Evolutionary conservation across 208 protist genomes (phyloP), one percentile per base, ranked within the genome.

Genomic region (Naegleria gruberi): DNA sequence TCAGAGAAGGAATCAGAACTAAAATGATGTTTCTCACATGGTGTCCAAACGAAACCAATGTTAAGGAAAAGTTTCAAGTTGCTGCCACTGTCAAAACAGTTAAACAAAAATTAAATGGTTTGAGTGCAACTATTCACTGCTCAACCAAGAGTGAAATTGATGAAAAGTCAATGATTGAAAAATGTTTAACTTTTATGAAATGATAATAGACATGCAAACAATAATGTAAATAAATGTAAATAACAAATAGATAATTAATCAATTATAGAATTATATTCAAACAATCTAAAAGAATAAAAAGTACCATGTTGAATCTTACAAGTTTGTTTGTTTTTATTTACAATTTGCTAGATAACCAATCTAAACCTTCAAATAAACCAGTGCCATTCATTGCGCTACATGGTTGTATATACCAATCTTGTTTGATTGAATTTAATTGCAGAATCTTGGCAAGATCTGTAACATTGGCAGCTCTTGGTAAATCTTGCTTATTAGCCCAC

Each of bases 321-420:
- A 57, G 10, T 57, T 57, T 57, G 47, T 57, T 57, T 23, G 47
- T 17, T 7, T 7, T 23, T 81, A 34, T 82, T 23, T 91, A 90
- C 3, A 91, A 42, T 82, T 81, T 12, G 10, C 40, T 82, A 40
- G 90, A 4, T 3, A 98, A 92, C 97, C 97, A 98, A 81, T 96
- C 93, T 10, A 98, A 90, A 74, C 96, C 96, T 85, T 98, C 95
- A 90, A 96, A 96, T 23, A 98, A 92, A 47, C 96, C 96, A 45
- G 97, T 94, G 55, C 96, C 96, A 34, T 93, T 93, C 19, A 93
- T 92, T 19, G 96, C 96, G 89, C 95, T 97, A 91, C 42, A 83
- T 90, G 77, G 90, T 82, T 94, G 90, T n/a, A 94, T 87, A 40
- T 84, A 85, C 92, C 91, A 94, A 57, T 90, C 90, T 46, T 90